Conservation (phyloP, 768 basidiomycete genomes). For the Collybiopsis luxurians region DNA sequence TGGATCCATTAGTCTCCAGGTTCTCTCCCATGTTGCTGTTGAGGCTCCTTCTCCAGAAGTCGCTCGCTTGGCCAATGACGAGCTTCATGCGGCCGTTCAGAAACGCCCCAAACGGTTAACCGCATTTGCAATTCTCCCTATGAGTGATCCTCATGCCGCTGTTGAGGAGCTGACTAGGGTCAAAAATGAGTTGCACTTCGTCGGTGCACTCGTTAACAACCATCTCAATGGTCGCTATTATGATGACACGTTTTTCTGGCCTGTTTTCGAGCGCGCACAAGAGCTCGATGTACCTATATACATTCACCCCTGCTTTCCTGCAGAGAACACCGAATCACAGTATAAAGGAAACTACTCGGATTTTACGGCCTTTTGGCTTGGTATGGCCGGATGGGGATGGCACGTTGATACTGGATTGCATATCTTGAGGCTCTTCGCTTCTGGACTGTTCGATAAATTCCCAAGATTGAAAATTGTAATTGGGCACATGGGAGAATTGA, state of each 20-base stretch:
- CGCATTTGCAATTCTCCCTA: conserved; percentile 1
- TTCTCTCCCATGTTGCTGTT: background rate
- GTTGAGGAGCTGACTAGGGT: background rate
- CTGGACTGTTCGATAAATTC: background rate
- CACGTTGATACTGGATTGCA: conserved; percentile 1
- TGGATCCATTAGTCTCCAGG: background rate
- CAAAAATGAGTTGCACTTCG: background rate
- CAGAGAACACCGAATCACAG: background rate
- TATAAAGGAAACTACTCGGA: conserved; percentile 1
- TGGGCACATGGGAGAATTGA: background rate
- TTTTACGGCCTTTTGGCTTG: background rate
- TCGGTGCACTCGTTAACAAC: conserved; percentile 3
- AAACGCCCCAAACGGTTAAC: background rate
- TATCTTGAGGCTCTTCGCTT: background rate
- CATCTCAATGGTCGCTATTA: conserved; percentile 3
- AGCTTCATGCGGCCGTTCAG: conserved; percentile 1
- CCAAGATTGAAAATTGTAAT: conserved; percentile 1
- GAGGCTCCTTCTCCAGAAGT: background rate
- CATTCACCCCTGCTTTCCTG: background rate
- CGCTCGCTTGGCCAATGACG: background rate
- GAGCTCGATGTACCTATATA: conserved; percentile 2
- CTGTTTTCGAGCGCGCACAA: conserved; percentile 3
- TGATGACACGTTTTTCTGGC: conserved; percentile 4
- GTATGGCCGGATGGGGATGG: conserved; percentile 5
- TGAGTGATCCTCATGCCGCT: background rate